phyloP scores from a whole-genome alignment of 2,329 filamentous ascomycete species.

The Nemania bipapillata region DNA sequence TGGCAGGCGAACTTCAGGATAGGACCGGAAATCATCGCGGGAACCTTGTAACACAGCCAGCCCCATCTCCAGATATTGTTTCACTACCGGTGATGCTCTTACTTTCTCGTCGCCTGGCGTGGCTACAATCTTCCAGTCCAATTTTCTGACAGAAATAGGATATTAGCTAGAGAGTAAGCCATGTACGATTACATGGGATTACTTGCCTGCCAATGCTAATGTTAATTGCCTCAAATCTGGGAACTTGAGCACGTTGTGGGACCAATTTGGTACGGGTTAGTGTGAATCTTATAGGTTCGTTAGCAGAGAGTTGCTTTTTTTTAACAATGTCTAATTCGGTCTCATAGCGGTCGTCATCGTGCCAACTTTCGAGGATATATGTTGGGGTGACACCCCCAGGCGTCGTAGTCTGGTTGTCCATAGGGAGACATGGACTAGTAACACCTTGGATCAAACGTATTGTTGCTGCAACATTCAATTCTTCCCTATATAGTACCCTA shows the following conservation, averaged over 20 bases:
- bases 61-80: constrained; percentile 44
- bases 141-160: constrained; percentile 40
- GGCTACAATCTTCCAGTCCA: constrained; percentile 56
- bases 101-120: constrained; percentile 43
- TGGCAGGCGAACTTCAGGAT: constrained; percentile 46
- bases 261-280: constrained; percentile 33
- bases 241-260: constrained; percentile 20
- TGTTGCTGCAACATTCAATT: constrained; percentile 20
- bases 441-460: constrained; percentile 38
- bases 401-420: constrained; percentile 34
- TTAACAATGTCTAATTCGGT: constrained; percentile 32
- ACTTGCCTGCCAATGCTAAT: constrained; percentile 52
- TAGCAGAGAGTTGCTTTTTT: neutral
- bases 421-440: constrained; percentile 39
- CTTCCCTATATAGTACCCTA: neutral
- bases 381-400: constrained; percentile 40
- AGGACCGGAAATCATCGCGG: constrained; percentile 39
- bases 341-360: constrained; percentile 37
- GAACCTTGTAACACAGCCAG: constrained; percentile 37
- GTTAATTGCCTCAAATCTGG: constrained; percentile 46
- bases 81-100: constrained; percentile 41
- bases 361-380: constrained; percentile 43
- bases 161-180: constrained; percentile 34
- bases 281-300: constrained; percentile 16
- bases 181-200: neutral